Base-by-base conservation (phyloP, 768 basidiomycete species). In the Amanita fuliginea region DNA sequence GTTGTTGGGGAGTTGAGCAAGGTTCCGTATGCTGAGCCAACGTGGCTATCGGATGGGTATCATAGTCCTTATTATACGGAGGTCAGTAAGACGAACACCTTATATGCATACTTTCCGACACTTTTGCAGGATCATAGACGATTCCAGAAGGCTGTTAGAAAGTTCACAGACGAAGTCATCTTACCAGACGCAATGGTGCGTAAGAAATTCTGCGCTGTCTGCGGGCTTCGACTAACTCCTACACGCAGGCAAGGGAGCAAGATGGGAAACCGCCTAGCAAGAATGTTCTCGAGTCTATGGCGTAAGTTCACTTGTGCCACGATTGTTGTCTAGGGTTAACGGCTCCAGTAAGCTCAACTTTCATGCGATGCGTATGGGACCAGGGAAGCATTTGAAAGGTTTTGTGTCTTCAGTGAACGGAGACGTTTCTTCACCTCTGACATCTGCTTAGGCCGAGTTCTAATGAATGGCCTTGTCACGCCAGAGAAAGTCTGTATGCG, bases 351-450 rank as follows among this genome's bases (percentile, higher is more conserved):
- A 80, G 45, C 46, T 77, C 26, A 81, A 91, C 58, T 49, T 97
- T 16, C 86, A 90, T 60, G 87, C 89, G 11, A 95, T 96, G 93
- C 81, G 89, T 16, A 73, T 94, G 67, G 95, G 95, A 13, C 94
- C 94, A 19, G 92, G 91, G 22, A 87, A 87, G 63, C 92, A 96
- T 58, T 72, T 97, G 19, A 75, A 86, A 56, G 68, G 70, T 59
- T n/a, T 39, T 8, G 48, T 47, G 11, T 32, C 21, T 11, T 16
- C 18, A 28, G 11, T 41, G 19, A 6, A 18, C 37, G 24, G 42
- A 10, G 14, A 13, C 39, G 21, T 40, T 34, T 18, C 26, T 40
- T 7, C 10, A 13, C 42, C 26, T 49, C 16, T 55, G 14, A 41
- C 32, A 36, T 35, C 7, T 18, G 18, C 40, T 21, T 36, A 62